A percentile compares a stretch with the other conserved stretches of the same genome.
These are phyloP conservation scores for Heliamphora exappendiculata DNA, from an alignment of 148 eudicot genomes.

Conservation along the genomic window DNA sequence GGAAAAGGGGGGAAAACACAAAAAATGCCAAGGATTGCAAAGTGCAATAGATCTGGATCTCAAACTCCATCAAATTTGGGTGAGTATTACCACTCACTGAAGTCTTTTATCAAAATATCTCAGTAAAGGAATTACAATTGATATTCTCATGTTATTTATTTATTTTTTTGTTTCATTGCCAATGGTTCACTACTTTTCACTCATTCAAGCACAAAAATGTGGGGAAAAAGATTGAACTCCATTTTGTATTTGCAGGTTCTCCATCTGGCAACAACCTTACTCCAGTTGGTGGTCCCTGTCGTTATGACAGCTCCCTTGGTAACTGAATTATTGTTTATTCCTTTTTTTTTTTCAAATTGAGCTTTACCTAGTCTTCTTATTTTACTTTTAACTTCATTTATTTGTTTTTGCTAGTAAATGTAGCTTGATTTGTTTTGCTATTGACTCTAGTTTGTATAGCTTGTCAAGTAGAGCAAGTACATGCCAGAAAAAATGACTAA, in stretches of 20 bases:
- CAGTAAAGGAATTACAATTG: not conserved
- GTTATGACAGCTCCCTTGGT: slow-evolving; percentile 97
- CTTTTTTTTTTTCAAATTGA: not conserved
- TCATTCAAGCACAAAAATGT: not conserved
- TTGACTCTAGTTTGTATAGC: slow-evolving; percentile 1
- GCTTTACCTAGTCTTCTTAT: not conserved
- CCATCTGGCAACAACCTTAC: slow-evolving; percentile 69
- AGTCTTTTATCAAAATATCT: not conserved
- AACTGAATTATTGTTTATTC: slow-evolving; percentile 14
- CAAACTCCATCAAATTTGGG: slow-evolving; percentile 68
- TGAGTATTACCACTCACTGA: slow-evolving; percentile 18
- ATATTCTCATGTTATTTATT: not conserved
- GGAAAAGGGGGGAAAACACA: slow-evolving; percentile 60
- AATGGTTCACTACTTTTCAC: not conserved
- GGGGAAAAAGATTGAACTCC: not conserved
- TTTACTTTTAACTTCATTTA: not conserved
- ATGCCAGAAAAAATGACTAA: slow-evolving; percentile 2
- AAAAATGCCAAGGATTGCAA: slow-evolving; percentile 48
- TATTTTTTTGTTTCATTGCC: not conserved
- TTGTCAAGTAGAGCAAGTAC: slow-evolving; percentile 8
- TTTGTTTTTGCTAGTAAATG: not conserved
- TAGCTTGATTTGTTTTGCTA: slow-evolving; percentile 1
- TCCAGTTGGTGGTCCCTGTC: slow-evolving; percentile 81
- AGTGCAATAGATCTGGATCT: slow-evolving; percentile 42
- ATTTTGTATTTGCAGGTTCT: slow-evolving; percentile 59